Evolutionary conservation across 495 filamentous ascomycete genomes (phyloP).

Genomic region (Hypoxylon rickii): DNA sequence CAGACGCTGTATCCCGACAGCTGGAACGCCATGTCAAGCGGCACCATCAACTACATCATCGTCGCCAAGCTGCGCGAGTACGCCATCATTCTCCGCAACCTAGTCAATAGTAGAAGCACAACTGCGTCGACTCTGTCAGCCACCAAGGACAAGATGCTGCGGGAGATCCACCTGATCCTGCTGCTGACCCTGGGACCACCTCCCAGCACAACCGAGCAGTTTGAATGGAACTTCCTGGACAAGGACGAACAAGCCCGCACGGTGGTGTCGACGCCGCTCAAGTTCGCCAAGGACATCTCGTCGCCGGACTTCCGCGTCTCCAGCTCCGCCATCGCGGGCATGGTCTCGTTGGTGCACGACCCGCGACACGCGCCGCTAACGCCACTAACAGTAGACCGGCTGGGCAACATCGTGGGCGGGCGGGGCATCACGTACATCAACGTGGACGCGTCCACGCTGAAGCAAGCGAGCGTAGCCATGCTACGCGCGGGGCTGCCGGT

Average conservation of each 20-base stretch:
- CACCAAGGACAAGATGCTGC: slow-evolving; percentile 72
- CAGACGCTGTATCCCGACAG: slow-evolving; percentile 79
- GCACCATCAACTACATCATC: slow-evolving; percentile 71
- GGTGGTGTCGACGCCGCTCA: slow-evolving; percentile 63
- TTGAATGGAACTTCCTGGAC: slow-evolving; percentile 80
- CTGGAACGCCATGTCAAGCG: slow-evolving; percentile 72
- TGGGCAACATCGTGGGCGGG: slow-evolving; percentile 79
- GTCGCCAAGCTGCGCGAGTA: slow-evolving; percentile 88
- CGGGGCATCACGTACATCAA: slow-evolving; percentile 78
- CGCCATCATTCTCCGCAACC: slow-evolving; percentile 64
- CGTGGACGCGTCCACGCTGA: slow-evolving; percentile 73
- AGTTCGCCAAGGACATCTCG: slow-evolving; percentile 66
- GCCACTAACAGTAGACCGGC: slow-evolving; percentile 72
- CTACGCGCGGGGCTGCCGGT: slow-evolving; percentile 74
- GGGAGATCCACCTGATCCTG: slow-evolving; percentile 76
- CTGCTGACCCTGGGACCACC: slow-evolving; percentile 79
- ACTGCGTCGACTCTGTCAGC: slow-evolving; percentile 44
- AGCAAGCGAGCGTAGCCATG: slow-evolving; percentile 74
- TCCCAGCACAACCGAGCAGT: slow-evolving; percentile 65
- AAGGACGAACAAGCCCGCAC: slow-evolving; percentile 63
- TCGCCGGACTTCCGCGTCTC: slow-evolving; percentile 51
- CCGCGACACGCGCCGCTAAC: slow-evolving; percentile 72
- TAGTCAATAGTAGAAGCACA: slow-evolving; percentile 44
- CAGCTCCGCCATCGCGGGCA: slow-evolving; percentile 56
- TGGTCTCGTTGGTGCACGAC: slow-evolving; percentile 84